These are phyloP conservation scores for Nothophoma quercina DNA, from an alignment of 2,329 filamentous ascomycete genomes.

Conservation along the genomic window DNA sequence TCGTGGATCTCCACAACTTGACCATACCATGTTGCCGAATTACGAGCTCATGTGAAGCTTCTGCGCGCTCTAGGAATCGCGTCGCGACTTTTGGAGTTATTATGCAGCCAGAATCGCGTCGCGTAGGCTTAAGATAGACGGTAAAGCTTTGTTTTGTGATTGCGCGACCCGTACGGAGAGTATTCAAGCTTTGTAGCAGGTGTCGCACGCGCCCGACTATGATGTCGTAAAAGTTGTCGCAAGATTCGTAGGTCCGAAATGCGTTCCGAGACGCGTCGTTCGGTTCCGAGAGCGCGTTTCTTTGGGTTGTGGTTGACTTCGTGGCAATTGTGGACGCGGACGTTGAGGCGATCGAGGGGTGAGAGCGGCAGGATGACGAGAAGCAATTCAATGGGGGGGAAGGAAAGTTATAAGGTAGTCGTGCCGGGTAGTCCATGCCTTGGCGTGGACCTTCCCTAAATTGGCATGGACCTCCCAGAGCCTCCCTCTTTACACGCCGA, in stretches of 20 bases:
- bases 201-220: slow-evolving; percentile 29
- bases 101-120: slow-evolving; percentile 31
- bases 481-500: slow-evolving; percentile 35
- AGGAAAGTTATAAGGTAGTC: slow-evolving; percentile 37
- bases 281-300: slow-evolving; percentile 55
- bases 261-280: slow-evolving; percentile 49
- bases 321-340: slow-evolving; percentile 37
- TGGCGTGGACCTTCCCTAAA: slow-evolving; percentile 34
- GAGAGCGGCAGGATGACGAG: slow-evolving; percentile 42
- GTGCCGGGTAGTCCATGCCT: slow-evolving; percentile 32
- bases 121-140: slow-evolving; percentile 2
- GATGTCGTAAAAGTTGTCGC: slow-evolving; percentile 42
- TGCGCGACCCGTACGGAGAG: slow-evolving; percentile 21
- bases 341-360: slow-evolving; percentile 36
- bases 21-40: slow-evolving; percentile 43
- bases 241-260: slow-evolving; percentile 38
- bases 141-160: background rate
- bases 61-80: slow-evolving; percentile 27
- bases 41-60: slow-evolving; percentile 43
- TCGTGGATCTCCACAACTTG: background rate
- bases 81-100: slow-evolving; percentile 38
- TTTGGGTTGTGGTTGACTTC: slow-evolving; percentile 35
- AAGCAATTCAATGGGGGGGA: slow-evolving; percentile 45
- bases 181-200: slow-evolving; percentile 17
- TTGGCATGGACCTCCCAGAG: slow-evolving; percentile 38